Base-by-base conservation (phyloP, 1,139 yeast genomes). In the Yamadazyma dushanensis region DNA sequence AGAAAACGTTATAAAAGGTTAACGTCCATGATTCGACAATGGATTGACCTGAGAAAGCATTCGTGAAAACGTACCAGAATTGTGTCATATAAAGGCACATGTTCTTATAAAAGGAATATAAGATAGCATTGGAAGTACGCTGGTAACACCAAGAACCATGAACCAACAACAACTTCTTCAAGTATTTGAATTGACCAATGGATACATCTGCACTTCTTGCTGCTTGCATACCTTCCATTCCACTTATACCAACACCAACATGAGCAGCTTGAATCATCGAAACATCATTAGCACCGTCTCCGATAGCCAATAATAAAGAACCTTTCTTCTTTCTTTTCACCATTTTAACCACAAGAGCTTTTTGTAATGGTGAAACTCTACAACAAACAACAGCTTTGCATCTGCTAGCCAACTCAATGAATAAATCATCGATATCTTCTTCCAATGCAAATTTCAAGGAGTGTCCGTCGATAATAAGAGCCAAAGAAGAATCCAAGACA, bases 201-300 rank as follows among this genome's bases (percentile, higher is more conserved):
- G 97, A 90, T 41, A 92, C 80, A 69, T 94, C 99, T 0, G 99
- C 98, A 60, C 95, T 83, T 60, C 98, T 76, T 0, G 98, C 97
- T 7, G 98, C 98, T 61, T 94, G 99, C 89, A 90, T 90, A 50
- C 99, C 99, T 65, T 94, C 98, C 63, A 88, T 95, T 59, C 98
- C 98, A 31, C 96, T 95, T 51, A 92, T 92, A 62, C 98, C 98
- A 32, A 92, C 94, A 50, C 98, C 98, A 22, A 92, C 94, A 63
- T 92, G 94, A 1, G 98, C 98, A 25, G 95, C 89, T 59, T 92
- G 97, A 49, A 92, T 92, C 98, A 92, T 92, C 5, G 97, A 95
- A 44, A 92, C 98, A 64, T 92, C 98, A 57, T 92, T 92, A 26
- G 97, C 95, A 41, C 98, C 98, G 60, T 92, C 98, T 45, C 98